phyloP scores from a whole-genome alignment of 2,329 filamentous ascomycete species.

The Hyphodiscus sp. region DNA sequence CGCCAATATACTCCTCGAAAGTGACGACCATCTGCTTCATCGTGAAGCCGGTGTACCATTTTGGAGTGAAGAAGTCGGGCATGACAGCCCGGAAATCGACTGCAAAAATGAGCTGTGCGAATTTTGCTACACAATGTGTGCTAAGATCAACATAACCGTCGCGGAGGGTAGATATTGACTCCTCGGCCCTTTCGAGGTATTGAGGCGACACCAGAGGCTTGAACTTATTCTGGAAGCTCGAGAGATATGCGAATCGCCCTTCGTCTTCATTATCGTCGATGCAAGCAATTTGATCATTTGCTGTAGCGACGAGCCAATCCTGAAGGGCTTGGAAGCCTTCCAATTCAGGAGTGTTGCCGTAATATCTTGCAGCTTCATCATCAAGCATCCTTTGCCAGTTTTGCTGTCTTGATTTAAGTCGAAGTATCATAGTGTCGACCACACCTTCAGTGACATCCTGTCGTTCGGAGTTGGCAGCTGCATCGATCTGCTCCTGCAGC shows the following conservation, averaged over 20 bases:
- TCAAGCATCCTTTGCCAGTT: constrained; percentile 85
- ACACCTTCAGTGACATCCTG: constrained; percentile 91
- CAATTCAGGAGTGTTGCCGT: constrained; percentile 47
- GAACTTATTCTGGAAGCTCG: constrained; percentile 78
- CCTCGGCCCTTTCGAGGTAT: constrained; percentile 69
- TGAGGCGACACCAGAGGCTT: constrained; percentile 72
- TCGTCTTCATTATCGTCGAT: constrained; percentile 86
- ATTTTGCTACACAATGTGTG: constrained; percentile 85
- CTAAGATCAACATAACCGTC: constrained; percentile 94
- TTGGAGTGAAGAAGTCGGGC: constrained; percentile 81
- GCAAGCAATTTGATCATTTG: constrained; percentile 97
- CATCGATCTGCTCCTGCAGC: constrained; percentile 85
- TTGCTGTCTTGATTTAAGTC: constrained; percentile 74
- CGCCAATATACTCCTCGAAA: constrained; percentile 87
- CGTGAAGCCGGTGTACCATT: constrained; percentile 80
- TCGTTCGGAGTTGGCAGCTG: constrained; percentile 77
- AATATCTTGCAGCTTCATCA: constrained; percentile 73
- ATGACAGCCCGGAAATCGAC: constrained; percentile 84
- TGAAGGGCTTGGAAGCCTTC: constrained; percentile 73
- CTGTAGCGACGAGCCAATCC: constrained; percentile 94
- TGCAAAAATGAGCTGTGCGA: constrained; percentile 79
- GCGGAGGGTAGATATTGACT: constrained; percentile 67
- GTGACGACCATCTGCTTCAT: constrained; percentile 94
- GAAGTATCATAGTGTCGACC: constrained; percentile 89
- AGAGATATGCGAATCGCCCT: constrained; percentile 71